Evolutionary conservation across 1,139 yeast species (phyloP).

Genomic region (Hanseniaspora gamundiae): DNA sequence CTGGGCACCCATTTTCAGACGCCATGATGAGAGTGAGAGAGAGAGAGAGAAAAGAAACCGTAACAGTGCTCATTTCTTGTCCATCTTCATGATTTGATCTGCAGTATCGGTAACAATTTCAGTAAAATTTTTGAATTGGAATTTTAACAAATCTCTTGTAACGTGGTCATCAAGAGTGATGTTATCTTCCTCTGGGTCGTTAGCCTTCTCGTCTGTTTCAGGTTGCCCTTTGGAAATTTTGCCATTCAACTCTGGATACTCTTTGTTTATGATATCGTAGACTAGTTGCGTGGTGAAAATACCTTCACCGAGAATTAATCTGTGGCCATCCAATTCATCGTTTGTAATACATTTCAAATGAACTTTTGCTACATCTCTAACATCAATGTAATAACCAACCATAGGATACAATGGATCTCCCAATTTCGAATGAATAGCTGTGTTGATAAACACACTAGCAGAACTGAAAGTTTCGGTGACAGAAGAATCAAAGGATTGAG

Average conservation of each 20-base stretch:
- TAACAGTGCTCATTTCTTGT: slow-evolving; percentile 3
- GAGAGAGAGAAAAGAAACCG: too few species aligned
- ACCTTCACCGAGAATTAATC: slow-evolving; percentile 24
- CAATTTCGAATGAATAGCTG: slow-evolving; percentile 11
- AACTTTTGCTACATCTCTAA: slow-evolving; percentile 41
- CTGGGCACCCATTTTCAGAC: too few species aligned
- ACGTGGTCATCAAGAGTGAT: slow-evolving; percentile 15
- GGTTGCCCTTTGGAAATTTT: slow-evolving; percentile 17
- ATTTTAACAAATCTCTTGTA: slow-evolving; percentile 29
- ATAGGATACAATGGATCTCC: slow-evolving; percentile 7
- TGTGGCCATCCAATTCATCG: slow-evolving; percentile 19
- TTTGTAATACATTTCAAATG: slow-evolving; percentile 34
- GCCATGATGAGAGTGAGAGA: too few species aligned
- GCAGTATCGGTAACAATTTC: slow-evolving; percentile 32
- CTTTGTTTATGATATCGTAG: slow-evolving; percentile 25
- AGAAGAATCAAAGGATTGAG: slow-evolving; percentile 25
- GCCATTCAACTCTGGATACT: slow-evolving; percentile 24
- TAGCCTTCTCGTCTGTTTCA: slow-evolving; percentile 5
- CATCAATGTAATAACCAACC: slow-evolving; percentile 29
- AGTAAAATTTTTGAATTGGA: slow-evolving; percentile 29
- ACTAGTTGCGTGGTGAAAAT: slow-evolving; percentile 24
- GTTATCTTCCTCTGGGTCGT: slow-evolving; percentile 4
- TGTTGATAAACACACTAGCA: slow-evolving; percentile 27
- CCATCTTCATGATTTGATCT: slow-evolving; percentile 26
- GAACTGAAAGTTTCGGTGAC: slow-evolving; percentile 24